phyloP scores from a whole-genome alignment of 2,329 filamentous ascomycete species.

The Alternaria longipes region DNA sequence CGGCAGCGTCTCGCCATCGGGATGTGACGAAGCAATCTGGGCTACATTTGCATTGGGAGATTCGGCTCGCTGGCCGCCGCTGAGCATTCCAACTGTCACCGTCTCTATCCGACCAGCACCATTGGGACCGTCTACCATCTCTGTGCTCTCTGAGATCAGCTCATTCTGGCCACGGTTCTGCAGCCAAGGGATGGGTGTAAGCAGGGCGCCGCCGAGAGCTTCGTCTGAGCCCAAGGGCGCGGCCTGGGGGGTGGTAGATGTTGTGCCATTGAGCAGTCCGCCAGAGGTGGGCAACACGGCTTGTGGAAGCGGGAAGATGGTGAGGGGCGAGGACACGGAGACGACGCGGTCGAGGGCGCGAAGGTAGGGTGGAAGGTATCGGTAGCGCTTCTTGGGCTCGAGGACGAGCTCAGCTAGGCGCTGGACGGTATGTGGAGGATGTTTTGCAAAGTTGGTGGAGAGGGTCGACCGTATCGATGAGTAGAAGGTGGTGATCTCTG shows the following conservation, averaged over 20 bases:
- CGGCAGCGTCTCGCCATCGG: constrained; percentile 49
- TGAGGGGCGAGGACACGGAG: constrained; percentile 83
- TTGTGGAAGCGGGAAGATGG: constrained; percentile 82
- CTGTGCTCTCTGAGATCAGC: constrained; percentile 76
- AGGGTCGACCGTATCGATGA: constrained; percentile 62
- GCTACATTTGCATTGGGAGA: constrained; percentile 21
- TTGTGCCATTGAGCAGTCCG: constrained; percentile 68
- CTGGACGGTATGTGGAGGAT: constrained; percentile 92
- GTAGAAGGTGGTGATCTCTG: constrained; percentile 45
- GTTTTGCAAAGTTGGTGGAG: constrained; percentile 70
- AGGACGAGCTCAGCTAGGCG: constrained; percentile 88
- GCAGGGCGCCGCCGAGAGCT: constrained; percentile 83
- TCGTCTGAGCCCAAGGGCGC: constrained; percentile 79
- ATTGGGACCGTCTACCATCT: constrained; percentile 83
- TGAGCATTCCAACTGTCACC: constrained; percentile 73
- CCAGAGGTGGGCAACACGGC: constrained; percentile 62
- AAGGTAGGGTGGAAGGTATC: constrained; percentile 82
- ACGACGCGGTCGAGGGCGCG: constrained; percentile 91
- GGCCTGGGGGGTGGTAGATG: constrained; percentile 52
- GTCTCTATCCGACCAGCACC: constrained; percentile 82
- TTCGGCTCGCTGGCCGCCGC: constrained; percentile 22
- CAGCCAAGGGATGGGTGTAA: constrained; percentile 96
- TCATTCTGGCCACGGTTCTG: constrained; percentile 61
- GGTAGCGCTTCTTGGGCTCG: constrained; percentile 79
- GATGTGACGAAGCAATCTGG: constrained; percentile 46